phyloP scores from a whole-genome alignment of 768 basidiomycete species.

The Rhodotorula babjevae region DNA sequence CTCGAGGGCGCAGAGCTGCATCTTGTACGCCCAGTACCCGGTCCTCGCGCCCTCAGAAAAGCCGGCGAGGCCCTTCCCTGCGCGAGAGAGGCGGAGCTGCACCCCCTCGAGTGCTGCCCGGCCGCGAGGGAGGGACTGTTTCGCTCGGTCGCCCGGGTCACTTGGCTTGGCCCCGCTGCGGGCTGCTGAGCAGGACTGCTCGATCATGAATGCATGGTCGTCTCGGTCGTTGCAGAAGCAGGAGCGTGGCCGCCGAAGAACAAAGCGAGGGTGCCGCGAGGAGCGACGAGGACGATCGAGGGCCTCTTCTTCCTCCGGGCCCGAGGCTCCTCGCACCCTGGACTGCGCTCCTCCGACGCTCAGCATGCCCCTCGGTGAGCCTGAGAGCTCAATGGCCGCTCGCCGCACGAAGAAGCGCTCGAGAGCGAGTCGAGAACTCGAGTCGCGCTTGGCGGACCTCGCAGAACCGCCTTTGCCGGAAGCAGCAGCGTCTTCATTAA shows the following conservation, averaged over 20 bases:
- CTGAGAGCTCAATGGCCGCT: too few species aligned
- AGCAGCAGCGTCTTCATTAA: too few species aligned
- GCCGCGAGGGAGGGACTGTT: not conserved
- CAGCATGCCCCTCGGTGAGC: too few species aligned
- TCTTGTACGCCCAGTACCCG: not conserved
- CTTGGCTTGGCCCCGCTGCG: not conserved
- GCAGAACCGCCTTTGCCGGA: too few species aligned
- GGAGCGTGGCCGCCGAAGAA: not conserved
- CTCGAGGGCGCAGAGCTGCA: not conserved
- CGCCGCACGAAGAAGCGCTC: too few species aligned
- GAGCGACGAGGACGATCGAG: not conserved
- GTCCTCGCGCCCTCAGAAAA: not conserved
- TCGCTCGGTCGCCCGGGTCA: too few species aligned
- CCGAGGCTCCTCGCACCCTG: not conserved
- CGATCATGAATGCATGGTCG: not conserved
- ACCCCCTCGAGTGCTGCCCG: not conserved
- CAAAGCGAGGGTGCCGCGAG: not conserved
- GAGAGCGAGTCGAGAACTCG: too few species aligned
- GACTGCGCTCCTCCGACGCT: not conserved
- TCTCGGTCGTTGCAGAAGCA: not conserved
- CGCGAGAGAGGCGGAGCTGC: too few species aligned
- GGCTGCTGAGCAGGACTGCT: not conserved
- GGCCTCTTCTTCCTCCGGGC: not conserved
- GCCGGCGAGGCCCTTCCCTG: not conserved
- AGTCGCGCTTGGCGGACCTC: too few species aligned